phyloP scores from a whole-genome alignment of 192 early-diverging fungal species.

The Coemansia sp. region DNA sequence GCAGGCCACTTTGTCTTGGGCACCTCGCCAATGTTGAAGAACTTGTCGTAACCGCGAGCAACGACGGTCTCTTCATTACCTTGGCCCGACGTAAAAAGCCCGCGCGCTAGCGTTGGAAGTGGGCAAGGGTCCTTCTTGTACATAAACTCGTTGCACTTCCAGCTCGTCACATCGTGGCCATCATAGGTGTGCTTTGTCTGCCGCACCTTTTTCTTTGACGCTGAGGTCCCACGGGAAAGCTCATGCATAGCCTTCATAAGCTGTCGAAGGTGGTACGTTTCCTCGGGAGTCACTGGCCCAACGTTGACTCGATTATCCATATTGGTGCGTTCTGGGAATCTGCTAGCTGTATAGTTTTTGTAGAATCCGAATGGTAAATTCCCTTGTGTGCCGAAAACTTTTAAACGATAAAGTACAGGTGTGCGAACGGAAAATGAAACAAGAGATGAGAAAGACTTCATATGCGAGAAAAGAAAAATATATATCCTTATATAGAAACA shows the following conservation, averaged over 20 bases:
- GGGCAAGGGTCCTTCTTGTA: constrained; percentile 65
- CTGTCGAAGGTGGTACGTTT: constrained; percentile 28
- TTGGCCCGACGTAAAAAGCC: constrained; percentile 67
- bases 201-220: constrained; percentile 42
- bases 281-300: constrained; percentile 26
- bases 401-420: neutral
- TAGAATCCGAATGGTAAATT: neutral
- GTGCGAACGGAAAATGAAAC: neutral
- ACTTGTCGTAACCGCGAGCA: constrained; percentile 96
- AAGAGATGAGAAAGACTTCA: neutral
- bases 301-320: neutral
- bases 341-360: neutral
- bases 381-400: neutral
- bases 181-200: constrained; percentile 31
- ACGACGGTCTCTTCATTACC: constrained; percentile 58
- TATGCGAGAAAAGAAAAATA: neutral
- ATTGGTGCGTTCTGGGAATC: neutral
- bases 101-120: constrained; percentile 79
- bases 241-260: constrained; percentile 35
- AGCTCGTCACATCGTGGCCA: constrained; percentile 48
- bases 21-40: constrained; percentile 85
- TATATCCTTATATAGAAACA: no score
- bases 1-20: constrained; percentile 60
- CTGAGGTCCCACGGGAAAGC: constrained; percentile 6
- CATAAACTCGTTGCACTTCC: constrained; percentile 71